Evolutionary conservation across 305 asterid genomes (phyloP), one percentile per base, ranked within the genome.

Genomic region (Lippia alba): DNA sequence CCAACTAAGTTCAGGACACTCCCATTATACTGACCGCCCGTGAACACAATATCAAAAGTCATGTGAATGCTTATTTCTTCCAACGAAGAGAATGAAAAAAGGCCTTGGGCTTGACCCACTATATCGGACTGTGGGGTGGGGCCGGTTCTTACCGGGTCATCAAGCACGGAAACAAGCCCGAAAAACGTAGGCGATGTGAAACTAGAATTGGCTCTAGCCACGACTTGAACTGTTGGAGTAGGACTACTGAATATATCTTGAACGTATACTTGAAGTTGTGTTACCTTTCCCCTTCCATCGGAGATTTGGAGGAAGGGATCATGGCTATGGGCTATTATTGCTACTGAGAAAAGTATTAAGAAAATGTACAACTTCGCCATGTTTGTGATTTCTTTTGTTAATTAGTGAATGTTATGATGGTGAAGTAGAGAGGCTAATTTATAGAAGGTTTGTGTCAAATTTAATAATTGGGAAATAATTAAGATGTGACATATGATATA

Each of bases 81-180:
- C 49, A 81, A 14, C 4, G 81, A 75, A 32, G 79, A 61, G 0
- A 7, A 56, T 12, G 65, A 71, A 34, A 63, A 41, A 2, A 81
- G 5, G 10, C 87, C 85, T 51, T 74, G 79, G 54, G 77, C 80
- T 16, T 61, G 77, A 18, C 85, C 87, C 54, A 82, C 64, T 59
- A 64, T 20, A 24, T 49, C 61, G 0, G 83, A 63, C 16, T 62
- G 51, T 6, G 75, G 75, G 5, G 20, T 54, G 4, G 88, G 83
- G 19, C 59, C 61, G 2, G 16, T 24, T 16, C 81, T 70, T 4
- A 83, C 53, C 2, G 85, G 87, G 66, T 74, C 75, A 4, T 83
- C 85, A 0, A 80, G 3, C 60, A 74, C 77, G 39, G 74, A 55
- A 0, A 75, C 55, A 4, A 61, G 61, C 3, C 85, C 85, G 1